Conservation (phyloP, 2,329 filamentous ascomycete species). For the Grosmannia clavigera region DNA sequence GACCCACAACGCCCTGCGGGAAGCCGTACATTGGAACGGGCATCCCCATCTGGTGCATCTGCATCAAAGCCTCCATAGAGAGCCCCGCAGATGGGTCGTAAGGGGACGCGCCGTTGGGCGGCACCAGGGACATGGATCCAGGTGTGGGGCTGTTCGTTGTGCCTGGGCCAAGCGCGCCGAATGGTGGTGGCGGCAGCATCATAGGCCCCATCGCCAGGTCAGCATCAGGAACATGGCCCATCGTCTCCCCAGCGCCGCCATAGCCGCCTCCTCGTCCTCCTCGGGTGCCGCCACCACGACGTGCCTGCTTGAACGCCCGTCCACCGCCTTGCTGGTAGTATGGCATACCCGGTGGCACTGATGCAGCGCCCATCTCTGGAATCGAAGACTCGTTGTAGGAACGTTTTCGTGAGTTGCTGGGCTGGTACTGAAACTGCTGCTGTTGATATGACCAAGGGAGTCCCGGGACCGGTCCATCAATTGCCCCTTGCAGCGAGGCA, state of each 20-base stretch:
- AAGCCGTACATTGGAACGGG: slow-evolving; percentile 22
- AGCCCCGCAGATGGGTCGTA: slow-evolving; percentile 37
- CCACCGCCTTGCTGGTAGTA: slow-evolving; percentile 11
- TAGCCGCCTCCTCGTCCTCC: slow-evolving; percentile 18
- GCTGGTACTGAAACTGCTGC: background rate
- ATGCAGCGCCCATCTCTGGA: background rate
- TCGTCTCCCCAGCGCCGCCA: too few relatives aligned
- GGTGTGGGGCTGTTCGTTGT: too few relatives aligned
- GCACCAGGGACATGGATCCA: background rate
- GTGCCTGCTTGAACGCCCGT: slow-evolving; percentile 46
- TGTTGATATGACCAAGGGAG: background rate
- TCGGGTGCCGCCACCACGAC: slow-evolving; percentile 39
- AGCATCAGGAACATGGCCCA: too few relatives aligned
- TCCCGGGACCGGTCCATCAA: background rate
- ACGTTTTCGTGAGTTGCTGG: slow-evolving; percentile 35
- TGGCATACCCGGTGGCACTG: too few relatives aligned
- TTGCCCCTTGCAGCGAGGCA: background rate
- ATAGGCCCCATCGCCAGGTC: background rate
- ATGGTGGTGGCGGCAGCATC: background rate
- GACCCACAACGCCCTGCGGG: slow-evolving; percentile 14
- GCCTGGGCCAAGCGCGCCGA: too few relatives aligned
- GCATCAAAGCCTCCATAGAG: slow-evolving; percentile 47
- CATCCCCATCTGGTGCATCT: slow-evolving; percentile 43
- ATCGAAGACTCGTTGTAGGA: slow-evolving; percentile 32
- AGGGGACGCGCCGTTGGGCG: slow-evolving; percentile 19